These are phyloP conservation scores for Volvariella surrecta DNA, from an alignment of 1,284 basidiomycete species.

Conservation along the genomic window DNA sequence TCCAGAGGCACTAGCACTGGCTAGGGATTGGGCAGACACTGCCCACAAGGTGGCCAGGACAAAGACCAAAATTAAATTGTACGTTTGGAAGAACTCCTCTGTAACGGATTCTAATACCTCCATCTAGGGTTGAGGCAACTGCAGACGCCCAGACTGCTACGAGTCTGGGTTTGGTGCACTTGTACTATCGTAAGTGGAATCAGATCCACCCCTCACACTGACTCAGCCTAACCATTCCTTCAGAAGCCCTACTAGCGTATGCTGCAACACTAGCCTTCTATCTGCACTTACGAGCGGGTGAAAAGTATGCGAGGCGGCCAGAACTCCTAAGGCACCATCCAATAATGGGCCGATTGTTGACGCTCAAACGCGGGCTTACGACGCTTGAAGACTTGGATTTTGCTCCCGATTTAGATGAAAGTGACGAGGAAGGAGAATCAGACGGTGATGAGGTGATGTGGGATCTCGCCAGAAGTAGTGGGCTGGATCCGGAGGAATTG, in stretches of 20 bases:
- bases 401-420: conserved; percentile 27
- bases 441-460: conserved; percentile 28
- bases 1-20: conserved; percentile 72
- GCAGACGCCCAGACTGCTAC: conserved; percentile 33
- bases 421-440: conserved; percentile 14
- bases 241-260: conserved; percentile 88
- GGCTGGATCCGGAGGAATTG: conserved; percentile 47
- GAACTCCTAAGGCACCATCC: conserved; percentile 68
- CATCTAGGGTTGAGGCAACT: conserved; percentile 36
- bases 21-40: conserved; percentile 70
- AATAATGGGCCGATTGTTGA: conserved; percentile 74
- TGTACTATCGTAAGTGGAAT: conserved; percentile 62
- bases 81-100: conserved; percentile 16
- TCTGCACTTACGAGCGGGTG: conserved; percentile 72
- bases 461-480: conserved; percentile 23
- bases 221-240: conserved; percentile 7
- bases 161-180: conserved; percentile 58
- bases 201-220: background rate
- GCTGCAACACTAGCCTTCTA: conserved; percentile 90
- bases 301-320: conserved; percentile 55
- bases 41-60: conserved; percentile 44
- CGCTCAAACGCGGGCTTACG: conserved; percentile 77
- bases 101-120: background rate
- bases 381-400: conserved; percentile 82
- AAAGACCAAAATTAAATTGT: conserved; percentile 50